Evolutionary conservation across 371 early-diverging fungal species (phyloP).

Genomic region (Basidiobolus meristosporus): DNA sequence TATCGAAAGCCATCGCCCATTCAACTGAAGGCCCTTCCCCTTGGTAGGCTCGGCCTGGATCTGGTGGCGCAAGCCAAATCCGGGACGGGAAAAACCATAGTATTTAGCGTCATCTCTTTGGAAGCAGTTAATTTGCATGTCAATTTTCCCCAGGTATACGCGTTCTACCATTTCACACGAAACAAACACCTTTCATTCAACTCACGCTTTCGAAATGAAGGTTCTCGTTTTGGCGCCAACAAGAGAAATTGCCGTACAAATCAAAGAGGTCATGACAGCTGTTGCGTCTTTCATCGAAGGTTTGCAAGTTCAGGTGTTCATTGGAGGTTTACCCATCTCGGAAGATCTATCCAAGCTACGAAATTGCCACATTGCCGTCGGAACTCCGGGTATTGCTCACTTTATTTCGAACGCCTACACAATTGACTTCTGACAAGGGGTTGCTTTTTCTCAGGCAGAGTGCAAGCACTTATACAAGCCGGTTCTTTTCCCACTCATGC

Average conservation of each 20-base stretch:
- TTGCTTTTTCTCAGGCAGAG: no score
- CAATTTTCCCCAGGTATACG: no score
- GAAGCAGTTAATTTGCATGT: slow-evolving; percentile 93
- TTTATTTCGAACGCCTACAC: no score
- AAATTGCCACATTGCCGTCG: slow-evolving; percentile 91
- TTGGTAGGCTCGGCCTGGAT: slow-evolving; percentile 89
- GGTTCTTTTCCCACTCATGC: slow-evolving; percentile 51
- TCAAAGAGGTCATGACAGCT: slow-evolving; percentile 82
- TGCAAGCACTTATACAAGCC: slow-evolving; percentile 73
- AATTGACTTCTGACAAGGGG: no score
- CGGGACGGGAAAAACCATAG: slow-evolving; percentile 99
- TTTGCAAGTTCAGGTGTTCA: slow-evolving; percentile 80
- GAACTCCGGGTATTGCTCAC: slow-evolving; percentile 97
- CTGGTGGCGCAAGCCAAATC: slow-evolving; percentile 97
- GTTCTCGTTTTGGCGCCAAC: slow-evolving; percentile 93
- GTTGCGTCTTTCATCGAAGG: slow-evolving; percentile 92
- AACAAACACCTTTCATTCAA: no score
- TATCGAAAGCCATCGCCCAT: no score
- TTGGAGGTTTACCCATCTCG: slow-evolving; percentile 69
- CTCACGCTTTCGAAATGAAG: slow-evolving; percentile 51
- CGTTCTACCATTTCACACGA: no score
- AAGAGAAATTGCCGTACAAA: slow-evolving; percentile 95
- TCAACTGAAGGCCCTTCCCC: slow-evolving; percentile 96
- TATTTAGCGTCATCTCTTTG: slow-evolving; percentile 90
- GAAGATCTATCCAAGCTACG: slow-evolving; percentile 62